Percentiles rank a stretch among this genome's conserved stretches.
phyloP scores from a whole-genome alignment of 2,329 filamentous ascomycete genomes.

The Neofusicoccum parvum region DNA sequence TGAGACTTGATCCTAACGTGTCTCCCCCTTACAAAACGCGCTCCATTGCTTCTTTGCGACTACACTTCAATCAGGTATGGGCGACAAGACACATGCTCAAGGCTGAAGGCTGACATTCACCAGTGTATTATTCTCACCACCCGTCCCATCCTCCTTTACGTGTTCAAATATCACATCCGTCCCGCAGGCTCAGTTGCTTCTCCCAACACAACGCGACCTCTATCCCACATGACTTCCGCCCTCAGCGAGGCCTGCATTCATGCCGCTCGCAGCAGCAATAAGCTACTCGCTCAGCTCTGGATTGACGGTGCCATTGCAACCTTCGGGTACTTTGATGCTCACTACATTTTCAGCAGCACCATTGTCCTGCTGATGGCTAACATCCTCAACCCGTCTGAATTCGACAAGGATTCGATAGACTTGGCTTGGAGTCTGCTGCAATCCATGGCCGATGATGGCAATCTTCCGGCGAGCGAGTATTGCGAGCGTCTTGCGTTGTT shows the following conservation, averaged over 20 bases:
- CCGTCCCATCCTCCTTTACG: conserved; percentile 42
- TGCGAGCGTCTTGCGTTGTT: conserved; percentile 30
- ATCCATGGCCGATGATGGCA: conserved; percentile 44
- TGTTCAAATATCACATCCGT: conserved; percentile 32
- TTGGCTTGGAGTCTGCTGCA: conserved; percentile 28
- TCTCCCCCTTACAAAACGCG: conserved; percentile 26
- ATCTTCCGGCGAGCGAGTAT: conserved; percentile 33
- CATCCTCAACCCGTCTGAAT: conserved; percentile 27
- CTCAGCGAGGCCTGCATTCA: conserved; percentile 35
- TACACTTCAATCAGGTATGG: conserved; percentile 22
- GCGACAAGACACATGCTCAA: neutral
- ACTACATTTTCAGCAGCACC: conserved; percentile 32
- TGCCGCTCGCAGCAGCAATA: conserved; percentile 29
- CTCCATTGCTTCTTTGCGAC: conserved; percentile 14
- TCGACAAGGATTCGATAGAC: conserved; percentile 28
- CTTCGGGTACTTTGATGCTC: conserved; percentile 34
- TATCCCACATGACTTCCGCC: conserved; percentile 34
- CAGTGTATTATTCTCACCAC: conserved; percentile 45
- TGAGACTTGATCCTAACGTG: conserved; percentile 36
- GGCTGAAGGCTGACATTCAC: conserved; percentile 11
- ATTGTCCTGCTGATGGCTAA: conserved; percentile 30
- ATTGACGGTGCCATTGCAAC: conserved; percentile 31
- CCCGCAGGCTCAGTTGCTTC: conserved; percentile 15
- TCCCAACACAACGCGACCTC: conserved; percentile 22
- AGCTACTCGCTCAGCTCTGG: conserved; percentile 31